phyloP scores from a whole-genome alignment of 495 filamentous ascomycete genomes.

The Echria macrotheca region DNA sequence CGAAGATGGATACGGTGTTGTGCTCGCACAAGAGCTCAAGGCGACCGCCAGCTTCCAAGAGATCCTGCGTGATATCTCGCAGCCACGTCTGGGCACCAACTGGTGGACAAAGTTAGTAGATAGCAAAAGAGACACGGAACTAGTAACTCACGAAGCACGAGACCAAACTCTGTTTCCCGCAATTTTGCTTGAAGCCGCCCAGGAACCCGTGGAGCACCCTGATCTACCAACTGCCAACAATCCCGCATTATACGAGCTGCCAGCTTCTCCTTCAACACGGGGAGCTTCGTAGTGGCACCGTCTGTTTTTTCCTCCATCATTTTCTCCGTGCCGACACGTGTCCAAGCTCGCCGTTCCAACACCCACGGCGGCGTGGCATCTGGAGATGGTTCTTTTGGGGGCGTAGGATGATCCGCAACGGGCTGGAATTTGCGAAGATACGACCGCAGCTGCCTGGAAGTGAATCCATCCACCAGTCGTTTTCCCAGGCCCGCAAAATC shows the following conservation, averaged over 20 bases:
- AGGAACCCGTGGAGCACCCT: constrained; percentile 21
- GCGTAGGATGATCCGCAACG: no score
- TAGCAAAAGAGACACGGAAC: neutral
- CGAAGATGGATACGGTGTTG: constrained; percentile 29
- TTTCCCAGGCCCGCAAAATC: constrained; percentile 37
- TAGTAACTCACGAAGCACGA: constrained; percentile 29
- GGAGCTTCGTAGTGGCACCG: constrained; percentile 23
- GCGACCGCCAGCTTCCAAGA: constrained; percentile 27
- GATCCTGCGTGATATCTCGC: constrained; percentile 21
- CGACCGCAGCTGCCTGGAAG: constrained; percentile 31
- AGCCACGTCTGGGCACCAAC: constrained; percentile 34
- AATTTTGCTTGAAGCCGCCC: constrained; percentile 32
- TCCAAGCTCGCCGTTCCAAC: constrained; percentile 24
- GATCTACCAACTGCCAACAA: constrained; percentile 35
- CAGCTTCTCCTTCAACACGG: constrained; percentile 29
- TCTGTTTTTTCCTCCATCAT: constrained; percentile 4
- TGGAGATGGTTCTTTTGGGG: neutral
- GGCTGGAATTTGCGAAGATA: no score
- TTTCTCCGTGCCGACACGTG: constrained; percentile 16
- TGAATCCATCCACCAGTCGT: constrained; percentile 37
- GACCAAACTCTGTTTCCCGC: constrained; percentile 27
- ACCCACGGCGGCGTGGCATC: constrained; percentile 31
- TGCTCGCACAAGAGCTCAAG: constrained; percentile 25
- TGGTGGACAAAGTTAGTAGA: constrained; percentile 4
- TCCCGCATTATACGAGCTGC: constrained; percentile 36